Evolutionary conservation across 2,329 filamentous ascomycete species (phyloP).

Genomic region (Alternaria viburni): DNA sequence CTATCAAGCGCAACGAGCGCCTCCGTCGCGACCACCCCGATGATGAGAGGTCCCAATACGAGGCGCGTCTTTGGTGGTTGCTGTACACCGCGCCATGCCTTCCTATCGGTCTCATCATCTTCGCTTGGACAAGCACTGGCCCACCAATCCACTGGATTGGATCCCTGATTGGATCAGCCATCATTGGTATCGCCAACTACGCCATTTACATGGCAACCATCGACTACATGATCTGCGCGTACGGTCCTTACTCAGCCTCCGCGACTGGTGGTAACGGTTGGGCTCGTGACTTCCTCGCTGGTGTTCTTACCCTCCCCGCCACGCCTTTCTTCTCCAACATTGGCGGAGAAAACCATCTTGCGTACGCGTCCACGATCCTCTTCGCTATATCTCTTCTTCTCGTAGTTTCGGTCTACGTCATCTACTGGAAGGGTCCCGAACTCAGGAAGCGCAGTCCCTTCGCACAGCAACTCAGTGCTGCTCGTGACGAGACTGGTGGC

Average conservation of each 20-base stretch:
- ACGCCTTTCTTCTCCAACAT: constrained; percentile 62
- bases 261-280: constrained; percentile 81
- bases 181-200: constrained; percentile 76
- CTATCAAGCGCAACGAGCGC: constrained; percentile 50
- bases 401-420: constrained; percentile 53
- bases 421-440: constrained; percentile 61
- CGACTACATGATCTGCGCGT: constrained; percentile 79
- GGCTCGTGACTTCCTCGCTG: constrained; percentile 76
- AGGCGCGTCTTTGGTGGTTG: constrained; percentile 69
- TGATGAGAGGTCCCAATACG: constrained; percentile 43
- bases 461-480: constrained; percentile 54
- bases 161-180: constrained; percentile 67
- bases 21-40: constrained; percentile 36
- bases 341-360: constrained; percentile 50
- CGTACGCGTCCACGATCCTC: constrained; percentile 64
- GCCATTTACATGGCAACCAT: constrained; percentile 80
- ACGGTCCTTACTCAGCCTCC: constrained; percentile 76
- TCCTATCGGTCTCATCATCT: constrained; percentile 73
- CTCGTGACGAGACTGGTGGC: constrained; percentile 41
- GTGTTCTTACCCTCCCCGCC: constrained; percentile 73
- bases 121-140: constrained; percentile 72
- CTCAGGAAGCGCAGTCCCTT: constrained; percentile 62
- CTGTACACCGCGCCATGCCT: constrained; percentile 67
- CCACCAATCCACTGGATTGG: constrained; percentile 73
- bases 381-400: constrained; percentile 58